phyloP scores from a whole-genome alignment of 495 filamentous ascomycete species.

The Podospora appendiculata region DNA sequence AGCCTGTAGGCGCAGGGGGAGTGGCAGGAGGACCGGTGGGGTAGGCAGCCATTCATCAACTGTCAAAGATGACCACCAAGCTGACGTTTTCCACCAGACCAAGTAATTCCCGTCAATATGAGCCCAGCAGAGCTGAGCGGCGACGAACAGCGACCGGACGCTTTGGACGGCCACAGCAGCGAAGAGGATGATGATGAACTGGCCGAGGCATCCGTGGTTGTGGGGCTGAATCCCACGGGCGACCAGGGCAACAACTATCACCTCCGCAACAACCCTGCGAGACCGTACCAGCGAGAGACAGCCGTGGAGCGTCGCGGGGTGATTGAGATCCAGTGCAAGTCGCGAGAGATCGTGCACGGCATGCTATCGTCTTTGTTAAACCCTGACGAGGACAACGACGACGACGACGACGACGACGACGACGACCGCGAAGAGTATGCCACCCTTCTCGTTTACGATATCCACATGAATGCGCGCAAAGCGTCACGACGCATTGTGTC shows the following conservation, averaged over 20 bases:
- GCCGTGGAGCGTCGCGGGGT: constrained; percentile 14
- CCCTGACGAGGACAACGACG: constrained; percentile 3
- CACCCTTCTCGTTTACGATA: constrained; percentile 3
- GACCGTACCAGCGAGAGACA: constrained; percentile 10
- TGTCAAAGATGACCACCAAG: too few relatives aligned
- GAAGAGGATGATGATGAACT: too few relatives aligned
- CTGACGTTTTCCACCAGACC: too few relatives aligned
- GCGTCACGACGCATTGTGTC: constrained; percentile 1
- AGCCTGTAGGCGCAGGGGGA: too few relatives aligned
- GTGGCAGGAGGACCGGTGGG: too few relatives aligned
- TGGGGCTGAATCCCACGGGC: too few relatives aligned
- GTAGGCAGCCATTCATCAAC: too few relatives aligned
- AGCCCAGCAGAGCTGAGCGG: too few relatives aligned
- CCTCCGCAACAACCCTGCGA: constrained; percentile 14
- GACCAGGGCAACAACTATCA: constrained; percentile 12
- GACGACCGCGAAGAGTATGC: background rate
- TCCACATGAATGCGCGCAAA: constrained; percentile 2
- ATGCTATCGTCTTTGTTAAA: constrained; percentile 1
- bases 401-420: background rate
- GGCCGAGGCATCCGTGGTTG: too few relatives aligned
- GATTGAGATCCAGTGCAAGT: constrained; percentile 15
- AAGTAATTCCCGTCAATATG: too few relatives aligned
- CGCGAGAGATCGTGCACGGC: constrained; percentile 15
- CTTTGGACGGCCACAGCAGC: too few relatives aligned
- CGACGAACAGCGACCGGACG: too few relatives aligned